A percentile compares a stretch with the other conserved stretches of the same genome.
phyloP scores from a whole-genome alignment of 768 basidiomycete species.

The Mycena crocata region DNA sequence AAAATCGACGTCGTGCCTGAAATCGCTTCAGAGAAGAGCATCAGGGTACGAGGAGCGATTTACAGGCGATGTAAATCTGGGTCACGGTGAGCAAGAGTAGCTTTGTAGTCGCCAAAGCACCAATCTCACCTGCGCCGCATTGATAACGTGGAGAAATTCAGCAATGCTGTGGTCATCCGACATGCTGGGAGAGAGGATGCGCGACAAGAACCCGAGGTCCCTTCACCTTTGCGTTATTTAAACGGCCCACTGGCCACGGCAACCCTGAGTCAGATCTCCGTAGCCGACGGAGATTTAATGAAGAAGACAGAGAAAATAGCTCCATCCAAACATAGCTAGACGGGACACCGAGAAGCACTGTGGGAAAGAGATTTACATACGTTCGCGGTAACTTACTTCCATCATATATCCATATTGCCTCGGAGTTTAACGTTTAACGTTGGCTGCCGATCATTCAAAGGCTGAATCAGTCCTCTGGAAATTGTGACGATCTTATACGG shows the following conservation, averaged over 20 bases:
- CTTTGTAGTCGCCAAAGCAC: neutral
- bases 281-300: slow-evolving; percentile 1
- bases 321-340: neutral
- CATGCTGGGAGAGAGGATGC: slow-evolving; percentile 11
- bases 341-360: too few species aligned
- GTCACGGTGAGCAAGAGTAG: neutral
- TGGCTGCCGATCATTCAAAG: too few species aligned
- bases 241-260: neutral
- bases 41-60: neutral
- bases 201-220: neutral
- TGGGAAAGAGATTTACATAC: too few species aligned
- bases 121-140: slow-evolving; percentile 19
- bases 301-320: neutral
- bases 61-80: slow-evolving; percentile 33
- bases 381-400: too few species aligned
- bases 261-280: neutral
- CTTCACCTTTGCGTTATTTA: slow-evolving; percentile 5
- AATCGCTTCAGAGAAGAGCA: neutral
- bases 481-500: too few species aligned
- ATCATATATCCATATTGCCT: too few species aligned
- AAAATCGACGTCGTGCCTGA: slow-evolving; percentile 31
- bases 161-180: neutral
- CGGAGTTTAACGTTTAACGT: too few species aligned
- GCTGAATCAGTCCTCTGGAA: too few species aligned
- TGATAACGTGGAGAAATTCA: slow-evolving; percentile 12